Conservation (phyloP, 2,329 filamentous ascomycete genomes). For the Microsporum ferrugineum region DNA sequence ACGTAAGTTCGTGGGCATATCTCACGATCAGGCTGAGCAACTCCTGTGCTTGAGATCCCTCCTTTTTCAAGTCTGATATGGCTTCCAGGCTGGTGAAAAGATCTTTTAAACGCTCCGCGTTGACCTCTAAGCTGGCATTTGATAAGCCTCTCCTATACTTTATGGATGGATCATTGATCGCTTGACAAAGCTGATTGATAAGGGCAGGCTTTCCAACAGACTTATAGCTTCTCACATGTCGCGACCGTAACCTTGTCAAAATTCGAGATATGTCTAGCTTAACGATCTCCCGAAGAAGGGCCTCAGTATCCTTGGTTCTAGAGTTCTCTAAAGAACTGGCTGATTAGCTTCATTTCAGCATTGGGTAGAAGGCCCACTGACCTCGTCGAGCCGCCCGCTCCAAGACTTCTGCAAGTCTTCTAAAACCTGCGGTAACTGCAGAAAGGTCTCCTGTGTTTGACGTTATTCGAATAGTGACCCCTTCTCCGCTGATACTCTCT, state of each 20-base stretch:
- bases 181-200: neutral
- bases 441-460: neutral
- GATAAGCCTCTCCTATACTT: neutral
- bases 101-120: neutral
- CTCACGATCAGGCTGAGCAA: neutral
- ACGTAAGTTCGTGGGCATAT: neutral
- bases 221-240: neutral
- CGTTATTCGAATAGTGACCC: constrained; percentile 2
- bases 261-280: constrained; percentile 1
- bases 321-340: neutral
- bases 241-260: constrained; percentile 1
- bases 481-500: neutral
- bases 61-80: neutral
- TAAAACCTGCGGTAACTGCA: neutral
- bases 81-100: neutral
- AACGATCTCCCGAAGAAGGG: neutral
- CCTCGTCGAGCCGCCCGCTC: neutral
- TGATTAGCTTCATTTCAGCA: neutral
- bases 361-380: neutral
- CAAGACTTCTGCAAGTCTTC: neutral
- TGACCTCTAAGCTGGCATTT: neutral
- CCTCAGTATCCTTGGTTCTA: neutral
- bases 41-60: neutral
- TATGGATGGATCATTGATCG: neutral
- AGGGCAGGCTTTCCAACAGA: neutral